Evolutionary conservation across 192 early-diverging fungal species (phyloP).

Genomic region (Chytriomyces hyalinus): DNA sequence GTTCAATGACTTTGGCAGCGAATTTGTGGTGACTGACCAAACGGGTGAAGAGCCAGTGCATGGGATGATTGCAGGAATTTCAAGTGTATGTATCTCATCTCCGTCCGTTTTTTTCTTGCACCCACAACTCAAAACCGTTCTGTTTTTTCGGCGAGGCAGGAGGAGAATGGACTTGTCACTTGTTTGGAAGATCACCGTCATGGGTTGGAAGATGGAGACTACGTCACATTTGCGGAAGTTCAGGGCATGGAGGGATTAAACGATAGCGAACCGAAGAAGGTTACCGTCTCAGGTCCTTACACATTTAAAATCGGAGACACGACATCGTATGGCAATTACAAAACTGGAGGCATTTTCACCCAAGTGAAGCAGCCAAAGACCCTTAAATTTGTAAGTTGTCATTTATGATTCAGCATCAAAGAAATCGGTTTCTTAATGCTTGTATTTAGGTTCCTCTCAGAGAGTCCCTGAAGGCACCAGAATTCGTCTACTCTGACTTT

Average conservation of each 20-base stretch:
- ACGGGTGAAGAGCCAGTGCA: conserved; percentile 91
- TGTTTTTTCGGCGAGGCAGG: conserved; percentile 36
- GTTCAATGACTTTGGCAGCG: conserved; percentile 96
- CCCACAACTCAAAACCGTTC: conserved; percentile 17
- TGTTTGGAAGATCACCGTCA: conserved; percentile 97
- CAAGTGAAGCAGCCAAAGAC: conserved; percentile 94
- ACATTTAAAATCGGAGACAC: conserved; percentile 98
- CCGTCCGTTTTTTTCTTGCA: neutral
- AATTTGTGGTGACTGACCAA: conserved; percentile 82
- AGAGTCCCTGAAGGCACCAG: conserved; percentile 79
- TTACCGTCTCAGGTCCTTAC: conserved; percentile 88
- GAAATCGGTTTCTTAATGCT: neutral
- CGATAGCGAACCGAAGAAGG: conserved; percentile 71
- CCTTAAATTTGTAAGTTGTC: conserved; percentile 75
- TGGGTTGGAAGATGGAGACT: conserved; percentile 96
- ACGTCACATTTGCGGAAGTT: conserved; percentile 91
- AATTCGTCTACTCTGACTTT: conserved; percentile 89
- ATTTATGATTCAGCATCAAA: neutral
- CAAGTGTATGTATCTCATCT: conserved; percentile 38
- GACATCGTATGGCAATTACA: conserved; percentile 72
- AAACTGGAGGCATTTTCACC: conserved; percentile 86
- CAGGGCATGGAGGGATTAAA: conserved; percentile 93
- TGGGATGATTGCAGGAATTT: conserved; percentile 90
- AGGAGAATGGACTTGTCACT: conserved; percentile 86
- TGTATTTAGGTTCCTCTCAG: conserved; percentile 64